Percentiles rank a stretch among this genome's conserved stretches.
Conservation (phyloP, 2,329 filamentous ascomycete genomes). For the Aspergillus sojae region DNA sequence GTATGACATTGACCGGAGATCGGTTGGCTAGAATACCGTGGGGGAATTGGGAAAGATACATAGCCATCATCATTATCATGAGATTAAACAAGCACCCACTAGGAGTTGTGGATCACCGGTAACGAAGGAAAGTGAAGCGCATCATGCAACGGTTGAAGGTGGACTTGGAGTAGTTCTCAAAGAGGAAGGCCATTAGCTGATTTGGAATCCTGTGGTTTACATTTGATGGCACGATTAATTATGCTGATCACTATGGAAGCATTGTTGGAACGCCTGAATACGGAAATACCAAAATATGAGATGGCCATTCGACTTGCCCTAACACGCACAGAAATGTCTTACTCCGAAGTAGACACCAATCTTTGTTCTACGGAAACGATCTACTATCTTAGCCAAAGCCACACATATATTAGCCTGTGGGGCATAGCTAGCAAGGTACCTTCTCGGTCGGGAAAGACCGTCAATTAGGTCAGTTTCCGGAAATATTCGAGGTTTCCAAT, state of each 20-base stretch:
- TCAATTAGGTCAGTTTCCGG: slow-evolving; percentile 3
- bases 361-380: background rate
- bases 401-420: slow-evolving; percentile 5
- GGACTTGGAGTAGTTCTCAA: slow-evolving; percentile 8
- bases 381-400: slow-evolving; percentile 1
- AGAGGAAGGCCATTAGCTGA: slow-evolving; percentile 13
- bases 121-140: slow-evolving; percentile 3
- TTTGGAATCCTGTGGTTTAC: slow-evolving; percentile 9
- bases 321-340: background rate
- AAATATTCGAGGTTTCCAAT: slow-evolving; percentile 1
- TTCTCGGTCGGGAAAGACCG: slow-evolving; percentile 3
- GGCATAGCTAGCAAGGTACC: background rate
- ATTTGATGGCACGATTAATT: background rate
- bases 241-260: background rate
- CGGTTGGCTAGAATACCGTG: background rate
- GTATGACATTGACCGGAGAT: background rate
- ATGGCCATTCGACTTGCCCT: background rate
- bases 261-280: background rate
- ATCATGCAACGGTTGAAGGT: slow-evolving; percentile 19
- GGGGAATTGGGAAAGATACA: background rate
- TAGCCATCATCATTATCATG: background rate
- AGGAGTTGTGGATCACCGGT: slow-evolving; percentile 12
- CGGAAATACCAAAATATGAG: background rate
- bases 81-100: background rate
- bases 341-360: background rate